Evolutionary conservation across 192 early-diverging fungal species (phyloP).

Genomic region (Gigaspora rosea): DNA sequence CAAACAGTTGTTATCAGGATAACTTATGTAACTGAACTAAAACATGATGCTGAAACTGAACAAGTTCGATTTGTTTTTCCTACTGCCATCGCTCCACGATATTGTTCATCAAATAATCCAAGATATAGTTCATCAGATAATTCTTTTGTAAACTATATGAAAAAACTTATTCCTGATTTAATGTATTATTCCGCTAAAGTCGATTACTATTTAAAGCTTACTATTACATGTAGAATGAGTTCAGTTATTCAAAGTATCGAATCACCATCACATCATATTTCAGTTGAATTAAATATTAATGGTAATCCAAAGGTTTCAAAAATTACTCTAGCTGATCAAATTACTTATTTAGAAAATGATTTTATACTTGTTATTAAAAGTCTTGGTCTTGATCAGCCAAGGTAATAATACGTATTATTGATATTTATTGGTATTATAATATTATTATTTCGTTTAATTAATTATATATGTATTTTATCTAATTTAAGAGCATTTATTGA

Average conservation of each 20-base stretch:
- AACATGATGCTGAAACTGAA: slow-evolving; percentile 49
- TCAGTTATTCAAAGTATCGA: slow-evolving; percentile 41
- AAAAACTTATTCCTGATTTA: slow-evolving; percentile 6
- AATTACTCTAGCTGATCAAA: neutral
- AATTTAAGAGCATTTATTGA: slow-evolving; percentile 39
- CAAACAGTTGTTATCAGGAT: slow-evolving; percentile 42
- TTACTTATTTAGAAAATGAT: slow-evolving; percentile 42
- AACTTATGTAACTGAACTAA: slow-evolving; percentile 52
- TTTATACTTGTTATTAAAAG: slow-evolving; percentile 45
- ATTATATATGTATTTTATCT: neutral
- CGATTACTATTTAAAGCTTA: slow-evolving; percentile 21
- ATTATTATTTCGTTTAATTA: neutral
- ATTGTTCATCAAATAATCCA: neutral
- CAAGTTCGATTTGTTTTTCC: slow-evolving; percentile 51
- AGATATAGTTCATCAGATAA: neutral
- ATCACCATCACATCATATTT: slow-evolving; percentile 50
- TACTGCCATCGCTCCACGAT: neutral
- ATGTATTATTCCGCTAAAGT: neutral
- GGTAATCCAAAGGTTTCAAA: slow-evolving; percentile 29
- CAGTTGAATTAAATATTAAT: slow-evolving; percentile 29
- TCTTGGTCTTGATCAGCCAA: slow-evolving; percentile 39
- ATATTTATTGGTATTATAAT: neutral
- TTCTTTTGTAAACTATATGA: neutral
- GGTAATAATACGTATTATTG: neutral
- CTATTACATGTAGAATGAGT: slow-evolving; percentile 33